Evolutionary conservation across 441 rosid genomes (phyloP), one percentile per base, ranked within the genome.

Genomic region (Omphalea diandra): DNA sequence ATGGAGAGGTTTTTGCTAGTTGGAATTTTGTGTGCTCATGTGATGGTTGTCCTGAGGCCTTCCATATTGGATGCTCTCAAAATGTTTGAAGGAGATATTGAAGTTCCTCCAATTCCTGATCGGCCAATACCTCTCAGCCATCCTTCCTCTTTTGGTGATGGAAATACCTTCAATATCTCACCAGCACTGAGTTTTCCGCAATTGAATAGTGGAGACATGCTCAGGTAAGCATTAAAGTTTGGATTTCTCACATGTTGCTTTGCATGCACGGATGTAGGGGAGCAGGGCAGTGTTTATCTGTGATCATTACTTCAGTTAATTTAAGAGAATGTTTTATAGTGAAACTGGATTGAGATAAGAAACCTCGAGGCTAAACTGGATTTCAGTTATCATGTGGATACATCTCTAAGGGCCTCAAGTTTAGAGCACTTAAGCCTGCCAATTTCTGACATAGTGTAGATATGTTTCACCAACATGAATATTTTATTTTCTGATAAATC

Each of bases 31-130:
- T 93, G 97, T 52, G 85, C 96, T 75, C 98, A 93, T 83, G 91
- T 90, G 1, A 86, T 89, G 91, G 96, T 93, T 58, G 94, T 93
- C 65, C 71, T 88, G 17, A 88, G 96, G 80, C 98, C 97, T 29
- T 88, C 91, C 17, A 88, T 93, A 56, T 55, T 77, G 60, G 96
- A 88, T 56, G 97, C 97, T 24, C 59, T 93, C 73, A 93, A 85
- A 73, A 89, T 93, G 98, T 74, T 93, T 59, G 97, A 93, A 83
- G 97, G 98, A 44, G 97, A 93, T 49, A 78, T 85, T 43, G 97
- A 93, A 63, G 96, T 93, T 72, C 97, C 97, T 14, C 73, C 83
- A 0, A 81, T 93, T 63, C 96, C 97, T 0, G 81, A 78, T 55
- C 83, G 98, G 69, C 97, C 98, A 6, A 76, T 86, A 77, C 97